Percentiles rank a stretch among this genome's conserved stretches.
Conservation (phyloP, 129 eudicot genomes). For the Escallonia herrerae region DNA sequence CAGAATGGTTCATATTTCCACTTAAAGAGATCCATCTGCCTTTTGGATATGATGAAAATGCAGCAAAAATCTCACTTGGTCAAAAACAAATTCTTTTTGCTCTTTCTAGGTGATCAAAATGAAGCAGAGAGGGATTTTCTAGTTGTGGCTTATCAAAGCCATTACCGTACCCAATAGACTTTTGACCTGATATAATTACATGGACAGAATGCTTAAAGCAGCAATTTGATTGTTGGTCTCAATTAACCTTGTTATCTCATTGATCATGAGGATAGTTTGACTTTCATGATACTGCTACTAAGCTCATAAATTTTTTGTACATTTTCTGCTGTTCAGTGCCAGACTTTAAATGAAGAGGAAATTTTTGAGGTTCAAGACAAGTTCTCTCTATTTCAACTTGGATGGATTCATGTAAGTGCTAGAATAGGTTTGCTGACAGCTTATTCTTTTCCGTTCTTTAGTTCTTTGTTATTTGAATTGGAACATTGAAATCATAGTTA, state of each 20-base stretch:
- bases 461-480: too few relatives aligned
- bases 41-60: too few relatives aligned
- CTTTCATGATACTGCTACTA: background rate
- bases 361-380: conserved; percentile 92
- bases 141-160: too few relatives aligned
- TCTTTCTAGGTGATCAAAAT: too few relatives aligned
- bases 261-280: background rate
- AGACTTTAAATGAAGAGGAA: conserved; percentile 93
- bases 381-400: conserved; percentile 76
- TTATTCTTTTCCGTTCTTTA: background rate
- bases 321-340: conserved; percentile 59
- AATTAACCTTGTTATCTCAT: background rate
- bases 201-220: background rate
- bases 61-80: too few relatives aligned
- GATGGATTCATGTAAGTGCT: conserved; percentile 96
- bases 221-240: background rate
- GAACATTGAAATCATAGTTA: background rate
- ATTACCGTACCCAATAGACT: too few relatives aligned
- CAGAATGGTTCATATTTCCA: too few relatives aligned
- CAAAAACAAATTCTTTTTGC: too few relatives aligned
- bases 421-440: conserved; percentile 9
- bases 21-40: too few relatives aligned
- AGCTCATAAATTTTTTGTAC: background rate
- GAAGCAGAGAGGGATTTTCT: too few relatives aligned
- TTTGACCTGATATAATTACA: background rate